phyloP scores from a whole-genome alignment of 345 rosid genomes.

The Raphanus raphanistrum region DNA sequence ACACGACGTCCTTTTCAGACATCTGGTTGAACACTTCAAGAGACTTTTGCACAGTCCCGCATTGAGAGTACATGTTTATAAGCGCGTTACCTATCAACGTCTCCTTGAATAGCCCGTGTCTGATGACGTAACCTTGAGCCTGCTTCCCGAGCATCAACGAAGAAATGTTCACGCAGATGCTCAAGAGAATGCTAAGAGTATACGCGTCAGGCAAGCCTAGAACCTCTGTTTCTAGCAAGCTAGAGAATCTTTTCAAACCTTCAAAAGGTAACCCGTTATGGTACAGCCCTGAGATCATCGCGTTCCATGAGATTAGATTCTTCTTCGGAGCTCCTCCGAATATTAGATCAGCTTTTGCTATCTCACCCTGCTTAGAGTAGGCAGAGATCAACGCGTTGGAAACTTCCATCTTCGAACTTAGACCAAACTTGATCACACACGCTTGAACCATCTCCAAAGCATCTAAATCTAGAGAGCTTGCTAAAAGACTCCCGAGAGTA shows the following conservation, averaged over 20 bases:
- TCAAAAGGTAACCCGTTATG: conserved; percentile 48
- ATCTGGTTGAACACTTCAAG: conserved; percentile 51
- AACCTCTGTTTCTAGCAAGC: conserved; percentile 47
- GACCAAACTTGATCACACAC: conserved; percentile 47
- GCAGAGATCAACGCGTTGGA: conserved; percentile 70
- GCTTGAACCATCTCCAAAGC: conserved; percentile 55
- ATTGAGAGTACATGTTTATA: conserved; percentile 64
- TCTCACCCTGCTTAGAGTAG: conserved; percentile 57
- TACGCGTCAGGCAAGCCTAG: conserved; percentile 48
- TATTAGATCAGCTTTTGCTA: conserved; percentile 47
- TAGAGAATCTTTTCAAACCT: conserved; percentile 49
- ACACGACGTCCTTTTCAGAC: conserved; percentile 51
- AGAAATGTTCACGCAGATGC: conserved; percentile 52
- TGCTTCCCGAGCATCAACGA: conserved; percentile 54
- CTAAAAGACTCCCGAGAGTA: conserved; percentile 71
- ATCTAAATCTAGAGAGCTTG: conserved; percentile 47
- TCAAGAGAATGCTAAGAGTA: conserved; percentile 54
- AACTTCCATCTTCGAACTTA: conserved; percentile 53
- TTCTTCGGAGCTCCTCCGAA: conserved; percentile 42
- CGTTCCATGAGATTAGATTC: conserved; percentile 76
- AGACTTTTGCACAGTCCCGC: conserved; percentile 58
- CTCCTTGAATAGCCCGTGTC: conserved; percentile 40
- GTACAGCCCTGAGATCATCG: conserved; percentile 57
- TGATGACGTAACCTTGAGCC: conserved; percentile 54
- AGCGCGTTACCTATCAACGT: conserved; percentile 60